Conservation (phyloP, 1,139 yeast genomes). For the Scheffersomyces segobiensis region DNA sequence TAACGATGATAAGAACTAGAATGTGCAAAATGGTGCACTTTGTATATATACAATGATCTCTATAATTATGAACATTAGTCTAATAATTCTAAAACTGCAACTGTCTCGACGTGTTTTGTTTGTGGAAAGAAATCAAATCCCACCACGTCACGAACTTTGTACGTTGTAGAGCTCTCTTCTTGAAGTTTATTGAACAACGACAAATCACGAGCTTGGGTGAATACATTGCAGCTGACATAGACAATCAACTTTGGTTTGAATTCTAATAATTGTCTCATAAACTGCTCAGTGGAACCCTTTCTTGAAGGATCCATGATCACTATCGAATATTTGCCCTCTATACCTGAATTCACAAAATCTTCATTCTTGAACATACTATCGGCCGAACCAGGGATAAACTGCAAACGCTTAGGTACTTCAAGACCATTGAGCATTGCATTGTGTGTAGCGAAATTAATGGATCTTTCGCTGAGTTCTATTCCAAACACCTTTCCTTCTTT, state of each 20-base stretch:
- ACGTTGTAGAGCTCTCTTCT: slow-evolving; percentile 14
- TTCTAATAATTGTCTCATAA: slow-evolving; percentile 35
- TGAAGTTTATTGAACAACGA: slow-evolving; percentile 28
- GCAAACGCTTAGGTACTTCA: slow-evolving; percentile 25
- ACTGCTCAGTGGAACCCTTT: slow-evolving; percentile 38
- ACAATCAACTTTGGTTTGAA: slow-evolving; percentile 40
- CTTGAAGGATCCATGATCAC: slow-evolving; percentile 51
- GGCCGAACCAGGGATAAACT: slow-evolving; percentile 41
- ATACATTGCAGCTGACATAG: slow-evolving; percentile 48
- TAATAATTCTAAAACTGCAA: slow-evolving; percentile 34
- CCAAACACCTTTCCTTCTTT: slow-evolving; percentile 41
- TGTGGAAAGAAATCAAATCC: slow-evolving; percentile 54
- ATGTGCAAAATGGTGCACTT: not conserved
- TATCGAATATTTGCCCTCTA: slow-evolving; percentile 33
- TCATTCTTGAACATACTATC: slow-evolving; percentile 32
- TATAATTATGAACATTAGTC: slow-evolving; percentile 6
- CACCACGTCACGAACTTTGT: slow-evolving; percentile 30
- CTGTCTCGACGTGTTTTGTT: slow-evolving; percentile 48
- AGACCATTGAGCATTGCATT: slow-evolving; percentile 43
- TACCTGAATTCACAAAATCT: slow-evolving; percentile 23
- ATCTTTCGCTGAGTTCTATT: slow-evolving; percentile 36
- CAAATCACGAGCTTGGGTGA: slow-evolving; percentile 49
- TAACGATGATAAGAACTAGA: slow-evolving; percentile 1
- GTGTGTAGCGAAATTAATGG: slow-evolving; percentile 39
- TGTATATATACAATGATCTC: not conserved